These are phyloP conservation scores for Chlamydomonas schloesseri DNA, from an alignment of 139 green algal species.

Conservation along the genomic window DNA sequence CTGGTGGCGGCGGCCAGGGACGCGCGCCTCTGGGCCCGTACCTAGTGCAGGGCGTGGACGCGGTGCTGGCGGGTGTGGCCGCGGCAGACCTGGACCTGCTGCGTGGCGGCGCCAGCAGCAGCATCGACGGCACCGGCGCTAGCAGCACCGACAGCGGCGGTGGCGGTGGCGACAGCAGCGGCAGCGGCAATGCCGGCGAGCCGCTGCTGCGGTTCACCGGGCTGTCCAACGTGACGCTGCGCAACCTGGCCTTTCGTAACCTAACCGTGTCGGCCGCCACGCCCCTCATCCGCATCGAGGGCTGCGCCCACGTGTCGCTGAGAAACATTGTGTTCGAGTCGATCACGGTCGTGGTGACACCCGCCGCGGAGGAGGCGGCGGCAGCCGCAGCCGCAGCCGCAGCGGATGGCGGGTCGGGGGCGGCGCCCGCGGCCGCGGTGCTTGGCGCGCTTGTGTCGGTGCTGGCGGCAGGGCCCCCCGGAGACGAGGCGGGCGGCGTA, in stretches of 20 bases:
- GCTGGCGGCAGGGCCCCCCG: not conserved
- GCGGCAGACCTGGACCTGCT: slow-evolving; percentile 1
- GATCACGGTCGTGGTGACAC: not conserved
- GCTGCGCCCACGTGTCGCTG: slow-evolving; percentile 2
- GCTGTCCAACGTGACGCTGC: not conserved
- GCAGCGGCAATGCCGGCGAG: not conserved
- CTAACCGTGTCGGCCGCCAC: not conserved
- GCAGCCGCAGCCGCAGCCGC: not conserved
- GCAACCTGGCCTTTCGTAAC: slow-evolving; percentile 20
- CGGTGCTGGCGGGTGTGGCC: too few species aligned
- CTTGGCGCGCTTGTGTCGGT: not conserved
- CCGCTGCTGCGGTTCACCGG: not conserved
- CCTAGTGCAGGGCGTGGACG: too few species aligned
- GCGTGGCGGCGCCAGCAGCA: too few species aligned
- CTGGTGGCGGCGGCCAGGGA: too few species aligned
- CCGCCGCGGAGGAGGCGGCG: too few species aligned
- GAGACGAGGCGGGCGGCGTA: too few species aligned
- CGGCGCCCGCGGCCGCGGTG: too few species aligned
- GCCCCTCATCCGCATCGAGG: slow-evolving; percentile 2
- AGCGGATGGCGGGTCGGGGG: not conserved
- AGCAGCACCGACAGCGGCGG: too few species aligned
- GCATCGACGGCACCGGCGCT: not conserved
- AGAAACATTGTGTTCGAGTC: not conserved
- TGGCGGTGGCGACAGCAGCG: too few species aligned
- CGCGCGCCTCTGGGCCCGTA: too few species aligned